These are phyloP conservation scores for Penicillium bialowiezense DNA, from an alignment of 495 filamentous ascomycete genomes.

Conservation along the genomic window DNA sequence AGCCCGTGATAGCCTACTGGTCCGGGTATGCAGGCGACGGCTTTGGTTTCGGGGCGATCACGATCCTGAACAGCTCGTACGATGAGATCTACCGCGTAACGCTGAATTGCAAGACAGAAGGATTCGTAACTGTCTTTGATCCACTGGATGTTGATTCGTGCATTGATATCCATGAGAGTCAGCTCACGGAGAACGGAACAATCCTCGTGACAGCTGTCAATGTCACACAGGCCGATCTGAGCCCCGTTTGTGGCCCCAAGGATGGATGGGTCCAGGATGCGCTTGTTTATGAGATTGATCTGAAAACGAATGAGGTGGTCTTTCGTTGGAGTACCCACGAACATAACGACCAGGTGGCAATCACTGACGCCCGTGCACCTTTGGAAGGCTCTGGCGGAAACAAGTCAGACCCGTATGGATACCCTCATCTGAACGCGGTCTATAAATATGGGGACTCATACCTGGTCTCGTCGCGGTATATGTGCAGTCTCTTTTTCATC, in stretches of 20 bases:
- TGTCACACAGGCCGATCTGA: conserved; percentile 42
- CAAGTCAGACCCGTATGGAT: conserved; percentile 32
- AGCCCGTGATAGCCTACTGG: conserved; percentile 28
- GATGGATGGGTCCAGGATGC: conserved; percentile 51
- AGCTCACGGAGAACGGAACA: conserved; percentile 42
- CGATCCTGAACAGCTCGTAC: conserved; percentile 44
- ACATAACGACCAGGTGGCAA: conserved; percentile 21
- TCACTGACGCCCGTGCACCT: conserved; percentile 11
- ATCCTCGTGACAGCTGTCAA: conserved; percentile 53
- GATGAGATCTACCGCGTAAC: conserved; percentile 34
- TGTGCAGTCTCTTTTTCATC: conserved; percentile 34
- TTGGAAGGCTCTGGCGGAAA: conserved; percentile 12
- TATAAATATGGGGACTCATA: conserved; percentile 32
- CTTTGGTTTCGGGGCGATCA: conserved; percentile 33
- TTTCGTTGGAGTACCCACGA: conserved; percentile 38
- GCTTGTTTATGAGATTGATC: conserved; percentile 47
- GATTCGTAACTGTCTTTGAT: conserved; percentile 22
- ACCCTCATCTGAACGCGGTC: conserved; percentile 39
- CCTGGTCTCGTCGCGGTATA: conserved; percentile 37
- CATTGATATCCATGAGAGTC: conserved; percentile 42
- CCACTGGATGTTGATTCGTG: conserved; percentile 17
- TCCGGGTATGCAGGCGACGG: conserved; percentile 16
- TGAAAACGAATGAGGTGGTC: conserved; percentile 36
- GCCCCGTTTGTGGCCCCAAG: conserved; percentile 35
- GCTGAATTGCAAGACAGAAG: conserved; percentile 13